phyloP scores from a whole-genome alignment of 306 rosid genomes.

The Boehmeria nivea region DNA sequence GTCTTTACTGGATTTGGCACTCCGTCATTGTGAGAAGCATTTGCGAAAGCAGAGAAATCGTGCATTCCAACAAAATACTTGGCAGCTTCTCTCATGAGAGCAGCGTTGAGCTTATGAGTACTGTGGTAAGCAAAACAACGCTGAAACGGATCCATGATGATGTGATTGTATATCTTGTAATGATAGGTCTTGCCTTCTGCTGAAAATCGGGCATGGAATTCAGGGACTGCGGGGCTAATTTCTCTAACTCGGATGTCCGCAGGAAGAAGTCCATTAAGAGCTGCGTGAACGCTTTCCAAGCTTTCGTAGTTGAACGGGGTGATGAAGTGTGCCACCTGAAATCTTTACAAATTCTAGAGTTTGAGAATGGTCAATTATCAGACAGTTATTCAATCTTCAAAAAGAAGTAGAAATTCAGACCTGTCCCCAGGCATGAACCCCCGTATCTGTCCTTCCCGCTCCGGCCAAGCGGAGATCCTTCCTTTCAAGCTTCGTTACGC shows the following conservation, averaged over 20 bases:
- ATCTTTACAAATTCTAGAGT: slow-evolving; percentile 29
- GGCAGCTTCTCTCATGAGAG: slow-evolving; percentile 79
- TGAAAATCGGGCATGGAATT: slow-evolving; percentile 92
- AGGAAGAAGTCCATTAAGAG: slow-evolving; percentile 87
- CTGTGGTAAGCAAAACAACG: slow-evolving; percentile 67
- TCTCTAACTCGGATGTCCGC: slow-evolving; percentile 79
- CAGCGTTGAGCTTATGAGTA: slow-evolving; percentile 58
- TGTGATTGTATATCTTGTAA: slow-evolving; percentile 80
- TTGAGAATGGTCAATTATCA: slow-evolving; percentile 12
- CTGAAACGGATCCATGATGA: slow-evolving; percentile 82
- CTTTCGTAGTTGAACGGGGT: slow-evolving; percentile 77
- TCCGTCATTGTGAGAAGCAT: slow-evolving; percentile 64
- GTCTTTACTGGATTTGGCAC: slow-evolving; percentile 66
- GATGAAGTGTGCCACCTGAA: slow-evolving; percentile 87
- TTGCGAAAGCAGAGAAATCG: slow-evolving; percentile 88
- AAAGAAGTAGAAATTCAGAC: slow-evolving; percentile 28
- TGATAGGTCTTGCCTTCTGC: slow-evolving; percentile 76
- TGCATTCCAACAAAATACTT: slow-evolving; percentile 65
- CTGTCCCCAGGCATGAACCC: slow-evolving; percentile 99
- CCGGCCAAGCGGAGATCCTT: slow-evolving; percentile 73
- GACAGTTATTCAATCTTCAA: slow-evolving; percentile 14
- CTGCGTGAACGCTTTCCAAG: slow-evolving; percentile 57
- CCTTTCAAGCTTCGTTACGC: slow-evolving; percentile 68
- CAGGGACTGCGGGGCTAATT: slow-evolving; percentile 68
- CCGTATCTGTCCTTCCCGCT: slow-evolving; percentile 84